Conservation (phyloP, 306 rosid species). For the Cicer cuneatum region DNA sequence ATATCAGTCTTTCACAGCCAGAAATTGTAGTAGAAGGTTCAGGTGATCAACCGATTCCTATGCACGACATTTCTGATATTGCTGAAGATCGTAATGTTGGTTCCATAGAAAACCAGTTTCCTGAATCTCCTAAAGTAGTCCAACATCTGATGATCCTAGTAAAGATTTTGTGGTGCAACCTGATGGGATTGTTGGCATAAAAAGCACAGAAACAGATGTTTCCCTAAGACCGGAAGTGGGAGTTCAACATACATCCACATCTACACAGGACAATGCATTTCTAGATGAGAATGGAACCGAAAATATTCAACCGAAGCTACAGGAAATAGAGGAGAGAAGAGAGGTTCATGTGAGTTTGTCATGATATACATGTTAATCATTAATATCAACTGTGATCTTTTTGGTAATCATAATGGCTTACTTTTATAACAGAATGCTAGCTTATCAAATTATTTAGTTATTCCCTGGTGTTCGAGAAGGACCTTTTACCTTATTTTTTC, state of each 20-base stretch:
- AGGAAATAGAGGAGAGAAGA: conserved; percentile 47
- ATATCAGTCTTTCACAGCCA: conserved; percentile 50
- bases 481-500: neutral
- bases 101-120: conserved; percentile 53
- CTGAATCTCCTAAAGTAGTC: conserved; percentile 49
- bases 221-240: conserved; percentile 45
- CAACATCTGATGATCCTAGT: conserved; percentile 48
- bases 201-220: conserved; percentile 48
- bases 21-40: conserved; percentile 51
- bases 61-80: conserved; percentile 53
- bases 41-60: conserved; percentile 48
- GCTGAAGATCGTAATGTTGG: conserved; percentile 44
- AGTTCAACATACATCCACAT: conserved; percentile 50
- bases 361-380: conserved; percentile 32
- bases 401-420: conserved; percentile 27
- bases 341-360: conserved; percentile 62
- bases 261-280: conserved; percentile 49
- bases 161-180: conserved; percentile 46
- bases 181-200: conserved; percentile 45
- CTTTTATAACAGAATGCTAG: conserved; percentile 16
- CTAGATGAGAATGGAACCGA: conserved; percentile 48
- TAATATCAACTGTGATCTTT: conserved; percentile 26
- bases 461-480: conserved; percentile 34
- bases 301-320: conserved; percentile 49
- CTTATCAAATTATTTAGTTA: conserved; percentile 41